Base-by-base conservation (phyloP, 2,329 filamentous ascomycete species). In the Cladosporium sp. region DNA sequence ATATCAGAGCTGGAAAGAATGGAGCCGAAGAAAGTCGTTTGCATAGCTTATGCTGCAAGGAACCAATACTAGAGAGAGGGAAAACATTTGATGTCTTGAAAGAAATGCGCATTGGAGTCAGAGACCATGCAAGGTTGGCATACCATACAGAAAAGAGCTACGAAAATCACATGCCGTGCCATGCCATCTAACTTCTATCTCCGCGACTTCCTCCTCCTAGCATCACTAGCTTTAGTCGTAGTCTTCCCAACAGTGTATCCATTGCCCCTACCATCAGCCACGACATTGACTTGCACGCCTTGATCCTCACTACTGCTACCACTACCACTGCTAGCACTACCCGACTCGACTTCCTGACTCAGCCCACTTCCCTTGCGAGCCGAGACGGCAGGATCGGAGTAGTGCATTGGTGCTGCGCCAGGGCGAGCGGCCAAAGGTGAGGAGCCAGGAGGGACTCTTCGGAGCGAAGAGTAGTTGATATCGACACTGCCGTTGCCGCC, bases 401-500 rank as follows among this genome's bases (percentile, higher is more conserved):
- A 53, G 25, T 39, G 47, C 37, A 57, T 50, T 19, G 44, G 55
- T 19, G 36, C 51, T 19, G 48, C 44, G 4, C 28, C 39, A n/a
- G 56, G 56, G 32, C 56, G 56, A 17, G 58, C 51, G 10, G 65
- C 66, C 20, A 68, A 53, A 17, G 64, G 65, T 7, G 63, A 65
- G 5, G 62, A 64, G 13, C 54, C 59, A 13, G 61, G 64, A 8
- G 68, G 66, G 32, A 62, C 63, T 34, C 70, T 63, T 7, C 69
- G 61, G 19, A 68, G 47, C 25, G 60, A 61, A 5, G 69, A 62
- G 56, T 70, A 77, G 3, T 66, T 59, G 32, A 75, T 63, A 42
- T 75, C 73, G 12, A 66, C 58, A 2, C 72, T 62, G 45, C 62
- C 55, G 55, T 61, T 61, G 60, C 73, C 73, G 39, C 71, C 66